These are phyloP conservation scores for Phaeoacremonium minimum DNA, from an alignment of 2,329 filamentous ascomycete genomes.

Conservation along the genomic window DNA sequence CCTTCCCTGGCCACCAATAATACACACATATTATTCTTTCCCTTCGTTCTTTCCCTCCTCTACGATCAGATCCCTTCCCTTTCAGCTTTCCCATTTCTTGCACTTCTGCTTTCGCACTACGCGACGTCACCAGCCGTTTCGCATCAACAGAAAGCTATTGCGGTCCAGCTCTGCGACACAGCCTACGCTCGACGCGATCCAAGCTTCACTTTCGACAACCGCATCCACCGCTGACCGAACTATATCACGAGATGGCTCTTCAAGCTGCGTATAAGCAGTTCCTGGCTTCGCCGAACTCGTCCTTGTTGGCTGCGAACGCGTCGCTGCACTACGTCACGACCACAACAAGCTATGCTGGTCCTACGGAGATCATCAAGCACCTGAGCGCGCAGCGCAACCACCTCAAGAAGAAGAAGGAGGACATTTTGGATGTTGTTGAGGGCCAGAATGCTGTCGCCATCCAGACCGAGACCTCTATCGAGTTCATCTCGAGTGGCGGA, in stretches of 20 bases:
- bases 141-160: neutral
- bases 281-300: slow-evolving; percentile 60
- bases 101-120: neutral
- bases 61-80: neutral
- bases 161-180: neutral
- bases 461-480: slow-evolving; percentile 77
- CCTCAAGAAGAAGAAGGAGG: slow-evolving; percentile 79
- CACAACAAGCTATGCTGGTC: slow-evolving; percentile 66
- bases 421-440: slow-evolving; percentile 70
- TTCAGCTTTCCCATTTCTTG: neutral
- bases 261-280: slow-evolving; percentile 66
- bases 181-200: neutral
- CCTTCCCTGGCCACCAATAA: neutral
- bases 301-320: slow-evolving; percentile 60
- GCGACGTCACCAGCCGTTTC: neutral
- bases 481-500: slow-evolving; percentile 78
- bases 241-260: slow-evolving; percentile 36
- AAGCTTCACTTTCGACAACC: neutral
- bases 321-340: slow-evolving; percentile 88
- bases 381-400: slow-evolving; percentile 65
- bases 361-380: slow-evolving; percentile 79
- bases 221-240: neutral
- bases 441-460: slow-evolving; percentile 63
- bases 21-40: too few relatives aligned
- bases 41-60: neutral